Conservation (phyloP, 1,284 basidiomycete genomes). For the Ustilago bromivora region DNA sequence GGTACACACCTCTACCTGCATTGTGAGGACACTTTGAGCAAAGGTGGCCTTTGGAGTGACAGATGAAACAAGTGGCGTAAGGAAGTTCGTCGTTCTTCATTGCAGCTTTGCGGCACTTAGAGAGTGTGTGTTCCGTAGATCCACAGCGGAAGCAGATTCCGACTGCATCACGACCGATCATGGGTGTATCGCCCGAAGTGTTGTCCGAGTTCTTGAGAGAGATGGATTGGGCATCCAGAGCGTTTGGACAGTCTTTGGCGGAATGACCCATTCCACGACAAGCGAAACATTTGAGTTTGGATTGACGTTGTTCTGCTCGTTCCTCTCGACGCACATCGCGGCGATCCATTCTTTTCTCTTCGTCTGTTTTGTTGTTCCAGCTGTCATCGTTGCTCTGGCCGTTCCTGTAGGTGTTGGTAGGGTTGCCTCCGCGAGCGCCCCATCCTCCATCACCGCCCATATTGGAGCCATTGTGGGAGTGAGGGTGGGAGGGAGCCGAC, state of each 20-base stretch:
- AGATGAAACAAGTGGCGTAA: constrained; percentile 92
- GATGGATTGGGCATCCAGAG: constrained; percentile 50
- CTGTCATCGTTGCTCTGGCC: constrained; percentile 3
- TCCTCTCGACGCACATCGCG: constrained; percentile 76
- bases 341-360: constrained; percentile 62
- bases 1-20: constrained; percentile 83
- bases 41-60: constrained; percentile 79
- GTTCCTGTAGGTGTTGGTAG: constrained; percentile 12
- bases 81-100: constrained; percentile 76
- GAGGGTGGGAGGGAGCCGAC: constrained; percentile 19
- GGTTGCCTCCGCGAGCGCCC: constrained; percentile 33
- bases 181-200: constrained; percentile 36
- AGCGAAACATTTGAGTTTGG: constrained; percentile 82
- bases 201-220: constrained; percentile 23
- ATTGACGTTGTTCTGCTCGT: constrained; percentile 76
- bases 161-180: constrained; percentile 68
- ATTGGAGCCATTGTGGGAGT: not conserved
- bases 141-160: constrained; percentile 77
- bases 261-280: constrained; percentile 87
- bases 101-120: constrained; percentile 78
- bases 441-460: constrained; percentile 35
- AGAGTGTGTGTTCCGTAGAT: constrained; percentile 81
- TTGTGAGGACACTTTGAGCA: constrained; percentile 85
- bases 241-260: constrained; percentile 80
- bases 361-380: constrained; percentile 25